Base-by-base conservation (phyloP, 176 grass and related monocot species). In the Musa beccarii region DNA sequence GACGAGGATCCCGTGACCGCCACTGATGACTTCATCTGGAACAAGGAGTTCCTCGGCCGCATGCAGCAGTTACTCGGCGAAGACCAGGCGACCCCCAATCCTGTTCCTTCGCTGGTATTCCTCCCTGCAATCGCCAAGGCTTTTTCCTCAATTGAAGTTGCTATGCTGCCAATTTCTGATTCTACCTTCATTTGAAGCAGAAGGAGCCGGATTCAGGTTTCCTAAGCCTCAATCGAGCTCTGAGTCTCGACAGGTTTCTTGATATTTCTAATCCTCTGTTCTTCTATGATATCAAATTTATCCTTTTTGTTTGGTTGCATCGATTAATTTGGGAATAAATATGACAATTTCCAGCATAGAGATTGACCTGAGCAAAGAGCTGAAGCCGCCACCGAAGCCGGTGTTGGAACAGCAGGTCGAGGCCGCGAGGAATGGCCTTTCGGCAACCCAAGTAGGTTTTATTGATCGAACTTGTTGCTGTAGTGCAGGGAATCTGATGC, bases 21-120 rank as follows among this genome's bases (percentile, higher is more conserved):
- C 90, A 99, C 83, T 5, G 88, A 99, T 69, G 84, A 87, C 64
- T 99, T 99, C 83, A 99, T 99, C 76, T 99, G 95, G 95, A 99
- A 94, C 86, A 99, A 99, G 86, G 83, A 99, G 69, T 98, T 98
- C 85, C 78, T 91, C 54, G 79, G 86, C 77, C 74, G 79, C 73
- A 89, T 99, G 90, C 67, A 87, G 75, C 90, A 83, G 71, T 75
- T 99, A 64, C 10, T 99, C 79, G 23, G 78, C 54, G 52, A 82
- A 54, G 78, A 83, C 73, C 69, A 81, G n/a, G 54, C 78, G 8
- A 73, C 78, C 74, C 76, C 77, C 69, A 77, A 80, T 79, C 71
- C 75, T 11, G 80, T 80, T 62, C 66, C 81, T 56, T 0, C 78
- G 14, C 75, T 71, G 78, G 83, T 92, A 81, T 49, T 20, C 57